Evolutionary conservation across 2,329 filamentous ascomycete genomes (phyloP), one percentile per base, ranked within the genome.

Genomic region (Endoconidiophora polonica): DNA sequence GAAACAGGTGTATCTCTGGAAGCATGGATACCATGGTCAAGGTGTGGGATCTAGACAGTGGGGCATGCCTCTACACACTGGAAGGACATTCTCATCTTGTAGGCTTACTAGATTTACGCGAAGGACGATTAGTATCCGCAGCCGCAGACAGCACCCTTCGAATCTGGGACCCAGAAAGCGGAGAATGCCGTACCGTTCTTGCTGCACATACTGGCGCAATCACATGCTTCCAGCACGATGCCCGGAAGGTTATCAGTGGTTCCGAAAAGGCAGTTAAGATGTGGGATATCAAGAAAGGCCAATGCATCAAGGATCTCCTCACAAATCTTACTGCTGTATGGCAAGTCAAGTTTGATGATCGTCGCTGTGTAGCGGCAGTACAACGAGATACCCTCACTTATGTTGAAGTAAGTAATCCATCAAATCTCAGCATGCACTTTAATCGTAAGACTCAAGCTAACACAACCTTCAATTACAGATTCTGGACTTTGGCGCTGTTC

Each of bases 1-100:
- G 91, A 53, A 94, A 93, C 60, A 83, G 90, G 39, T 98, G 91
- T 65, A 96, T 98, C 55, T 95, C 88, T 55, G 91, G 91, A 10
- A 94, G 88, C 5, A 98, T 98, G 91, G 91, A 98, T 63, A 94
- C 91, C 55, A 74, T 88, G 56, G 91, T 98, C 61, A 96, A 95
- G 66, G 90, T 98, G 10, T 98, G 91, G 91, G 91, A 90, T 54
- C 73, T 98, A 12, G 80, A 86, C 26, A 91, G 84, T 2, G 91
- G 91, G 0, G 70, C 81, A 0, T 85, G 87, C 57, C 69, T 96
- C 9, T 83, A 90, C 64, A 95, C 86, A 1, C 75, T 98, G 0
- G 90, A 96, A 63, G 91, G 91, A 0, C 91, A 98, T 61, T 83
- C 81, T 16, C 83, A 93, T 9, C 79, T 98, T 12, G 91, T 98